Base-by-base conservation (phyloP, 495 filamentous ascomycete genomes). In the Penicillium malachiteum region DNA sequence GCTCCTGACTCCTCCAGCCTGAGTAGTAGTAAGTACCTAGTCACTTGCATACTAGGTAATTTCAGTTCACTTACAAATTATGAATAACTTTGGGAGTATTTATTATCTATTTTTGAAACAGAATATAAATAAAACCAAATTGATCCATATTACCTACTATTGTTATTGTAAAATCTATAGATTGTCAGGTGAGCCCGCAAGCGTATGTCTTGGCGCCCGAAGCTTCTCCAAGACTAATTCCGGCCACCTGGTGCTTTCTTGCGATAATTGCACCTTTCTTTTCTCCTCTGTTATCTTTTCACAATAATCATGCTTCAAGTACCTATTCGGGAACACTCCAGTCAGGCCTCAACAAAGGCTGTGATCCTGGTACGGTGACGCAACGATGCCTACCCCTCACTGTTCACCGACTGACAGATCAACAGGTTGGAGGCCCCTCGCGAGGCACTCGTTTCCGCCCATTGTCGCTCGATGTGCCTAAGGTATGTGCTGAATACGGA, bases 391-490 rank as follows among this genome's bases (percentile, higher is more conserved):
- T 7, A 5, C 50, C 55, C 40, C 26, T 51, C 39, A n/a, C 30
- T 52, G 55, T 50, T 50, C 33, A 50, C 17, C 17, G 52, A 57
- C 58, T 63, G 58, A 66, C 53, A 52, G 16, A 42, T 62, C 64
- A 53, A 59, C 66, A 96, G 92, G 92, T 96, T 66, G 92, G 92
- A 58, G 92, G 92, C 57, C 90, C 92, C 49, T 96, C 91, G 12
- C 82, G 94, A 84, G 94, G 94, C 70, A 99, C 94, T 58, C 84
- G 94, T 52, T 99, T 99, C 78, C 82, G 94, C 63, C 94, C 94
- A 66, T 81, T 99, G 67, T 97, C 94, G 32, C 84, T 99, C 50
- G 95, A 99, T 78, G 83, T 97, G 44, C 94, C 94, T 57, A 99
- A 99, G 87, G 93, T 96, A 70, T 48, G 73, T 57, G 30, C 42